Base-by-base conservation (phyloP, 1,139 yeast species). In the Eremothecium gossypii region DNA sequence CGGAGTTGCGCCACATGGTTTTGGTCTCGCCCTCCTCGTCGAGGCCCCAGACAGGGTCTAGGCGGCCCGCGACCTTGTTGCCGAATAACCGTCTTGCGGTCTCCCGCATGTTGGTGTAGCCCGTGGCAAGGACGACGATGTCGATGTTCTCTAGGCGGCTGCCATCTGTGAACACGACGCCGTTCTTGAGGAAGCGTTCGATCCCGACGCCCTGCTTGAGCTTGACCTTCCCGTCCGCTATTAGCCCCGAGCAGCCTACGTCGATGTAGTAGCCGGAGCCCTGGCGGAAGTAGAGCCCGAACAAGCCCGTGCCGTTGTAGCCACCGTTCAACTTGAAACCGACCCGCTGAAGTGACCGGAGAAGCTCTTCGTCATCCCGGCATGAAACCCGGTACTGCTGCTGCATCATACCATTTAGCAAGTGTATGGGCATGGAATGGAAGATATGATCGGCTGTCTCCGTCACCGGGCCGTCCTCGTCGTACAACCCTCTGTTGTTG, bases 241-340 rank as follows among this genome's bases (percentile, higher is more conserved):
- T 65, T 42, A 66, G 52, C 40, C 58, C 57, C 33, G 70, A 64
- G 43, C 69, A 65, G 6, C 74, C 74, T 38, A 66, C 71, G 47
- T 69, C 73, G 40, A 68, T 66, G 51, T 70, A 69, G 50, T 67
- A 70, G 28, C 74, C 74, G 2, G 73, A 72, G 11, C 71, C 73
- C 46, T 68, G 61, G 40, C 69, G 58, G 47, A 57, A 56, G 48
- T 66, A 67, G 39, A 65, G 53, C n/a, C 69, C 66, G 40, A 65
- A 60, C 41, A 68, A 52, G 6, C 74, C 74, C 30, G 72, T 64
- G 26, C 64, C 69, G 28, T 69, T 72, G 48, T 61, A 64, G 8
- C 74, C 74, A 26, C 63, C 60, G 48, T 67, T 68, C n/a, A 64
- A 49, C 47, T 66, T 57, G 54, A 70, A 68, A 0, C 73, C 73